A percentile compares a stretch with the other conserved stretches of the same genome.
Conservation (phyloP, 306 rosid species). For the Neltuma alba region DNA sequence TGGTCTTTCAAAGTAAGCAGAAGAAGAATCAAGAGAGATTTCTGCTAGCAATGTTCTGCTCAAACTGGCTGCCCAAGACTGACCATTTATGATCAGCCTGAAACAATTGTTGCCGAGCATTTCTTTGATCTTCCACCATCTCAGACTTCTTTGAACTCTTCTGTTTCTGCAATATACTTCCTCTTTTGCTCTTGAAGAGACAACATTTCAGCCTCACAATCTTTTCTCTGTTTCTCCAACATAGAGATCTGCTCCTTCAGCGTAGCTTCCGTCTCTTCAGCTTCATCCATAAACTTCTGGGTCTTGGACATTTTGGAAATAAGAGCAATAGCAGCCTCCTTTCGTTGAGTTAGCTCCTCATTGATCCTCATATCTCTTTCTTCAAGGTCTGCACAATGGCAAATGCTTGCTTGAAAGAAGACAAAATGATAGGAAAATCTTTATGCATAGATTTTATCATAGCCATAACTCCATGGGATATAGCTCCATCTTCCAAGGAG, state of each 20-base stretch:
- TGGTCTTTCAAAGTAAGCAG: too few species aligned
- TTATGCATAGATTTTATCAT: conserved; percentile 4
- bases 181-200: conserved; percentile 28
- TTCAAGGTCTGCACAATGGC: background rate
- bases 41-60: background rate
- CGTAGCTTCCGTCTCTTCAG: conserved; percentile 22
- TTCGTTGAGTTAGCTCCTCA: background rate
- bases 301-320: background rate
- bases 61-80: background rate
- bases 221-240: too few species aligned
- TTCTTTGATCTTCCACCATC: conserved; percentile 8
- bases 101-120: conserved; percentile 18
- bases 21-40: background rate
- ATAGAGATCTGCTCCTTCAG: too few species aligned
- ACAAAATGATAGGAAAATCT: conserved; percentile 26
- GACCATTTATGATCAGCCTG: conserved; percentile 32
- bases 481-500: too few species aligned
- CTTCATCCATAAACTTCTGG: conserved; percentile 9
- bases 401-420: conserved; percentile 36
- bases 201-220: too few species aligned
- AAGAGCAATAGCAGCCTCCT: background rate
- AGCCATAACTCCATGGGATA: conserved; percentile 25
- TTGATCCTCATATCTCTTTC: background rate
- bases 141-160: background rate
- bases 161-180: conserved; percentile 17